Evolutionary conservation across 371 early-diverging fungal species (phyloP).

Genomic region (Vairimorpha ceranae): DNA sequence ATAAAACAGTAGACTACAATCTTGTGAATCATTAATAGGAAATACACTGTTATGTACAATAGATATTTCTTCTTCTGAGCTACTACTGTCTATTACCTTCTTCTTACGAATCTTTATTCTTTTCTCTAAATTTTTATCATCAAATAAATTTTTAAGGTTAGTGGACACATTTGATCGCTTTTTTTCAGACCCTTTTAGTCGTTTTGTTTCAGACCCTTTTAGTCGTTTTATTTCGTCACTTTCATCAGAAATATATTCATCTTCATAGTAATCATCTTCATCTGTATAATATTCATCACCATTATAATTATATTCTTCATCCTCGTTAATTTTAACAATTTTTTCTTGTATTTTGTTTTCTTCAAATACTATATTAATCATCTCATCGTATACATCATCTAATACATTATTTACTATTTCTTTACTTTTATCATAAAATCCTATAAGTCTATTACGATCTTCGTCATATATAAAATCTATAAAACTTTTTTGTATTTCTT

Average conservation of each 20-base stretch:
- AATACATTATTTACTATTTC: slow-evolving; percentile 8
- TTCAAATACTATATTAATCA: slow-evolving; percentile 24
- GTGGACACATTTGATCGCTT: background rate
- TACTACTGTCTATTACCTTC: background rate
- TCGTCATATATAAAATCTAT: slow-evolving; percentile 33
- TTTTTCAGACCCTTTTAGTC: too few relatives aligned
- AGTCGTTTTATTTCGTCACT: background rate
- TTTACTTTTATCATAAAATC: slow-evolving; percentile 15
- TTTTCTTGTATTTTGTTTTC: slow-evolving; percentile 23
- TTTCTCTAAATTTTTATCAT: background rate
- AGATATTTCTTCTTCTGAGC: background rate
- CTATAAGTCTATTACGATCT: slow-evolving; percentile 30
- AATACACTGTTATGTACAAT: background rate
- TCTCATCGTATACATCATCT: slow-evolving; percentile 1
- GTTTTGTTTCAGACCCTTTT: background rate
- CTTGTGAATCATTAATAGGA: background rate
- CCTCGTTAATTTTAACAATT: slow-evolving; percentile 12
- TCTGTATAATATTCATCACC: background rate
- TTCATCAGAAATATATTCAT: background rate
- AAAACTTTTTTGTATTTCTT: slow-evolving; percentile 7
- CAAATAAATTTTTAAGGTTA: background rate
- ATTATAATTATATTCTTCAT: slow-evolving; percentile 4
- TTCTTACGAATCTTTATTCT: background rate
- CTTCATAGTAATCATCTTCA: background rate
- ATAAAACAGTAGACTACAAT: slow-evolving; percentile 14